phyloP scores from a whole-genome alignment of 768 basidiomycete genomes.

The Rhodotorula paludigena region DNA sequence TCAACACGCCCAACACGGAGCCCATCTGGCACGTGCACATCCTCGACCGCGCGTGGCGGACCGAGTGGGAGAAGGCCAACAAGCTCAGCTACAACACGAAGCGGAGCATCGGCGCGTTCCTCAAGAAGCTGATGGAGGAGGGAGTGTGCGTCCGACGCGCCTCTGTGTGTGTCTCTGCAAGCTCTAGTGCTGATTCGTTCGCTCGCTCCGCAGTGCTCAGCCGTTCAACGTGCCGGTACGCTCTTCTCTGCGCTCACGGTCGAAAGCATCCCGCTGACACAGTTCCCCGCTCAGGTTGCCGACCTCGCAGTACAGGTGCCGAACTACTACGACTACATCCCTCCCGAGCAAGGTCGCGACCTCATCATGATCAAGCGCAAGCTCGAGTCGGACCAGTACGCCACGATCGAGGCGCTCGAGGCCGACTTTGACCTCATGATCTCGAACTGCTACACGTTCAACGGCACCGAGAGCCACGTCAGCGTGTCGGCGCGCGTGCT shows the following conservation, averaged over 20 bases:
- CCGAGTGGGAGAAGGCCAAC: constrained; percentile 75
- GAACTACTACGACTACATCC: constrained; percentile 79
- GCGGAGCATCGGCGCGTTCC: constrained; percentile 63
- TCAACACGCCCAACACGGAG: constrained; percentile 78
- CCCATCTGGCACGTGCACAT: constrained; percentile 66
- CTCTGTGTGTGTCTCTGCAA: background rate
- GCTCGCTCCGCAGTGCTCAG: constrained; percentile 7
- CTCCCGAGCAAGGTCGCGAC: constrained; percentile 79
- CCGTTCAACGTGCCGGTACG: constrained; percentile 49
- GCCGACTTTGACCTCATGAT: constrained; percentile 84
- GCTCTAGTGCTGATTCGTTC: background rate
- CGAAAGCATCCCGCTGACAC: background rate
- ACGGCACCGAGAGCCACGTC: constrained; percentile 52
- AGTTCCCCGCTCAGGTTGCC: constrained; percentile 50
- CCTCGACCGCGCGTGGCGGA: constrained; percentile 70
- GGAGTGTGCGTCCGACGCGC: constrained; percentile 44
- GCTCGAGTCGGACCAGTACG: constrained; percentile 76
- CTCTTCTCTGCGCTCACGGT: too few relatives aligned
- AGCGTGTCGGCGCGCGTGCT: constrained; percentile 21
- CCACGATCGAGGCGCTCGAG: constrained; percentile 68
- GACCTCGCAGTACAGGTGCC: constrained; percentile 77
- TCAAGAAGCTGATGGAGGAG: constrained; percentile 67
- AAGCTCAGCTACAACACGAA: constrained; percentile 76
- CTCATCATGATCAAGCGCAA: constrained; percentile 72
- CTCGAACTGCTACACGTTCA: constrained; percentile 81